Evolutionary conservation across 768 basidiomycete species (phyloP).

Genomic region (Hysterangium stoloniferum): DNA sequence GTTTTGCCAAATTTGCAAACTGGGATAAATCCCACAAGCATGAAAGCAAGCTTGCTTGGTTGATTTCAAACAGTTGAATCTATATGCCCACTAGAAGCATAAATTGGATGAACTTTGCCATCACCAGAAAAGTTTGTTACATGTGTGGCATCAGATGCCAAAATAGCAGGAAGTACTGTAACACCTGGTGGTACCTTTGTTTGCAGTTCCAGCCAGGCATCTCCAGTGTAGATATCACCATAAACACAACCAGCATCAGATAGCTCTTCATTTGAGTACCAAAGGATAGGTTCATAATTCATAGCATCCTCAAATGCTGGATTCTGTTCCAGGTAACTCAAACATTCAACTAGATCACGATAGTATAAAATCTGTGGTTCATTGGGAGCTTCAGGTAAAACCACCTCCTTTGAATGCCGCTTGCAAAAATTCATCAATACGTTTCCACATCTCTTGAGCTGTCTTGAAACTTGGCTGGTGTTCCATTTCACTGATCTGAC

Average conservation of each 20-base stretch:
- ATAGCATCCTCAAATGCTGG: not conserved
- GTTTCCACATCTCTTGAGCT: not conserved
- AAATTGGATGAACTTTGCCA: constrained; percentile 33
- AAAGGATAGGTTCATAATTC: not conserved
- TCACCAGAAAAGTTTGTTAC: constrained; percentile 3
- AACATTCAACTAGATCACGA: not conserved
- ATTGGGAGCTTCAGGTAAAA: not conserved
- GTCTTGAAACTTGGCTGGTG: not conserved
- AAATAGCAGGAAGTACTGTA: not conserved
- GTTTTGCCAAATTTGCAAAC: constrained; percentile 22
- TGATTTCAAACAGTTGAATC: constrained; percentile 31
- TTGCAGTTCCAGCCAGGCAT: not conserved
- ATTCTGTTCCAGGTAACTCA: not conserved
- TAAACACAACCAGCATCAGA: not conserved
- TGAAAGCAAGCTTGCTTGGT: constrained; percentile 26
- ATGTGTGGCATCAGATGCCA: not conserved
- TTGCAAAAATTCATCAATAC: not conserved
- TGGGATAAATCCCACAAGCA: constrained; percentile 35
- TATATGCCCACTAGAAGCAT: constrained; percentile 37
- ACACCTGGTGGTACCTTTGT: not conserved
- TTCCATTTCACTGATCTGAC: no score
- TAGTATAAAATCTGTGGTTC: not conserved
- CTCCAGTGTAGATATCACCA: not conserved
- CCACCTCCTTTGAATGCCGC: not conserved
- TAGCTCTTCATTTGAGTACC: not conserved